A percentile compares a stretch with the other conserved stretches of the same genome.
These are phyloP conservation scores for Lachancea thermotolerans DNA, from an alignment of 805 yeast genomes.

Conservation along the genomic window DNA sequence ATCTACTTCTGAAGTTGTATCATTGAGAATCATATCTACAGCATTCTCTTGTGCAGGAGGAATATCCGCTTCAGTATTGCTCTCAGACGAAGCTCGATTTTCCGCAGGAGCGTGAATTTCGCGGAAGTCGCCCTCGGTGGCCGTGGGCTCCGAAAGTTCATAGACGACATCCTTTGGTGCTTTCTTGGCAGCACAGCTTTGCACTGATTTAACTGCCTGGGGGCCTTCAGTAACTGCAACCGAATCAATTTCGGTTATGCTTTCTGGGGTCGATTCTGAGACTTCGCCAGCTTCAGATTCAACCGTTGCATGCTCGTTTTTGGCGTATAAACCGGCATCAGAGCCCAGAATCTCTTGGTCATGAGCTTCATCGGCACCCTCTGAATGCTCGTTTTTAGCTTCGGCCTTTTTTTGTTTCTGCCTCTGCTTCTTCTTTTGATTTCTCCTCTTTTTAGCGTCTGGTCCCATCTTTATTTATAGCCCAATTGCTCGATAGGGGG, in stretches of 20 bases:
- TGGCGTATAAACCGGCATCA: neutral
- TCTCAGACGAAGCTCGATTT: neutral
- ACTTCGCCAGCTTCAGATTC: no score
- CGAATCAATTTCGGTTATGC: no score
- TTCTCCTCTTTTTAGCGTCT: constrained; percentile 31
- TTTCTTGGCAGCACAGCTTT: no score
- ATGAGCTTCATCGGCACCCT: neutral
- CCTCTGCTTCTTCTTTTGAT: constrained; percentile 31
- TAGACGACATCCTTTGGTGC: no score
- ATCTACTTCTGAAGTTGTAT: neutral
- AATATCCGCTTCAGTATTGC: neutral
- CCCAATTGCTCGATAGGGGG: neutral
- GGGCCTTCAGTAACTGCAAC: no score
- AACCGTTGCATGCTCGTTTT: no score
- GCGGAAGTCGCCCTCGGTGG: neutral
- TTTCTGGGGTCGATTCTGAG: no score
- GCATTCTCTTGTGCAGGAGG: neutral
- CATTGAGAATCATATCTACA: neutral
- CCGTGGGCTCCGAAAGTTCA: no score
- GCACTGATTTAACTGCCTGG: no score
- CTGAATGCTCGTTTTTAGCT: neutral
- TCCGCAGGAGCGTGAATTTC: neutral
- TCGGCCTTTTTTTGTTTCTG: constrained; percentile 28
- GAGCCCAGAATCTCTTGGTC: neutral
- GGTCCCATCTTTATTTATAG: constrained; percentile 19